phyloP scores from a whole-genome alignment of 306 rosid genomes.

The Begonia fuchsioides region DNA sequence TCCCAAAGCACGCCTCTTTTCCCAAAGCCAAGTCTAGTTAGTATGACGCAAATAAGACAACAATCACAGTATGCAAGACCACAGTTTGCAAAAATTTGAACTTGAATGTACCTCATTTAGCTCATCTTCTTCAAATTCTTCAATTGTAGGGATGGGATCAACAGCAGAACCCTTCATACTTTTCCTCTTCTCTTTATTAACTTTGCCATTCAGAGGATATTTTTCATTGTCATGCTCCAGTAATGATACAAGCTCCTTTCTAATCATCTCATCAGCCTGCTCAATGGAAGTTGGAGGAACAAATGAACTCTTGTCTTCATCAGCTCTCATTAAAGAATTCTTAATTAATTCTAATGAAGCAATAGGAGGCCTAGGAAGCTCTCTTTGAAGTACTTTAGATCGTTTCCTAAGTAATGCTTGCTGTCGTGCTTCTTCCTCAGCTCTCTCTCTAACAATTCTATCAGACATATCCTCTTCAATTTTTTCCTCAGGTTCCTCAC shows the following conservation, averaged over 20 bases:
- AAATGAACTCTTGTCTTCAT: conserved; percentile 89
- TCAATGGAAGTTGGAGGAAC: conserved; percentile 87
- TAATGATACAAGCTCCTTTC: conserved; percentile 55
- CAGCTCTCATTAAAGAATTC: conserved; percentile 68
- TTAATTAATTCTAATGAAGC: conserved; percentile 66
- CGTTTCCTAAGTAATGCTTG: conserved; percentile 84
- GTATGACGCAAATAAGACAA: neutral
- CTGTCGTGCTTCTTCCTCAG: conserved; percentile 71
- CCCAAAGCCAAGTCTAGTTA: neutral
- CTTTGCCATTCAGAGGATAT: conserved; percentile 60
- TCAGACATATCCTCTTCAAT: conserved; percentile 96
- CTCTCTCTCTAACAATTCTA: conserved; percentile 78
- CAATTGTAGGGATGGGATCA: conserved; percentile 42
- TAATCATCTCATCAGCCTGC: conserved; percentile 77
- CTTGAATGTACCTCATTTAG: conserved; percentile 41
- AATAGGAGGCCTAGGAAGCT: conserved; percentile 85
- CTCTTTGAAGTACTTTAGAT: conserved; percentile 90
- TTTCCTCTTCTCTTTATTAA: conserved; percentile 59
- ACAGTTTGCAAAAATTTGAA: conserved; percentile 1
- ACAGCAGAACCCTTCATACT: conserved; percentile 36
- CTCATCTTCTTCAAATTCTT: conserved; percentile 69
- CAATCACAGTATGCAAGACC: neutral
- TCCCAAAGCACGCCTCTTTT: too few species aligned
- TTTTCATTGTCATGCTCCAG: conserved; percentile 85
- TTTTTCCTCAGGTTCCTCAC: conserved; percentile 61